Conservation (phyloP, 1,139 yeast species). For the Kodamaea derodonti region DNA sequence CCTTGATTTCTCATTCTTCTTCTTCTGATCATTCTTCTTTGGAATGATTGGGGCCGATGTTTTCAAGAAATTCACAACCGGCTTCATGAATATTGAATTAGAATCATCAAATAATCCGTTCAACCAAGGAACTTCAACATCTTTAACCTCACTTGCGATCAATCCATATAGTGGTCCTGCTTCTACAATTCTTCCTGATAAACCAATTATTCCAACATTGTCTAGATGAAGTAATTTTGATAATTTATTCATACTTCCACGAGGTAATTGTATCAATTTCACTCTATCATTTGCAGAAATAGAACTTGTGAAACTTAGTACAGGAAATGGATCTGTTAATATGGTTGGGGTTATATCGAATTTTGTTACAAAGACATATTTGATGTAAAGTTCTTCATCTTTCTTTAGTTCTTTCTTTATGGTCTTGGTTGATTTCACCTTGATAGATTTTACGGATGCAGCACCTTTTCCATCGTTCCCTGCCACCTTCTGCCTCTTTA, state of each 20-base stretch:
- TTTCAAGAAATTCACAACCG: slow-evolving; percentile 35
- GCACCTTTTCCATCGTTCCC: neutral
- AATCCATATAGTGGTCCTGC: slow-evolving; percentile 29
- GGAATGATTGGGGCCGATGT: slow-evolving; percentile 40
- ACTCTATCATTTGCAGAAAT: slow-evolving; percentile 24
- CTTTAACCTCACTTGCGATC: slow-evolving; percentile 28
- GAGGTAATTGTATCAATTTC: slow-evolving; percentile 53
- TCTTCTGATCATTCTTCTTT: slow-evolving; percentile 22
- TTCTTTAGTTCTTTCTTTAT: slow-evolving; percentile 9
- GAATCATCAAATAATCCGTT: slow-evolving; percentile 23
- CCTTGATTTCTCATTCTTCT: slow-evolving; percentile 3
- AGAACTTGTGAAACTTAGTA: slow-evolving; percentile 45
- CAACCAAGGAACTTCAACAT: slow-evolving; percentile 47
- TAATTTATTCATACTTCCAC: slow-evolving; percentile 37
- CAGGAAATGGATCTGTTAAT: slow-evolving; percentile 51
- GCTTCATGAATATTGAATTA: slow-evolving; percentile 19
- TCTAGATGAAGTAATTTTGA: slow-evolving; percentile 28
- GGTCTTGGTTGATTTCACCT: neutral
- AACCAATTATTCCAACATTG: slow-evolving; percentile 28
- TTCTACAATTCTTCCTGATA: slow-evolving; percentile 19
- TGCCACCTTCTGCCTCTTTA: slow-evolving; percentile 10
- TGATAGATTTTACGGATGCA: no score
- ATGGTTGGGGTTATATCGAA: slow-evolving; percentile 48
- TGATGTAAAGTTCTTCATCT: slow-evolving; percentile 14
- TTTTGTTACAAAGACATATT: slow-evolving; percentile 52